These are phyloP conservation scores for Epithele typhae DNA, from an alignment of 768 basidiomycete genomes.

Conservation along the genomic window DNA sequence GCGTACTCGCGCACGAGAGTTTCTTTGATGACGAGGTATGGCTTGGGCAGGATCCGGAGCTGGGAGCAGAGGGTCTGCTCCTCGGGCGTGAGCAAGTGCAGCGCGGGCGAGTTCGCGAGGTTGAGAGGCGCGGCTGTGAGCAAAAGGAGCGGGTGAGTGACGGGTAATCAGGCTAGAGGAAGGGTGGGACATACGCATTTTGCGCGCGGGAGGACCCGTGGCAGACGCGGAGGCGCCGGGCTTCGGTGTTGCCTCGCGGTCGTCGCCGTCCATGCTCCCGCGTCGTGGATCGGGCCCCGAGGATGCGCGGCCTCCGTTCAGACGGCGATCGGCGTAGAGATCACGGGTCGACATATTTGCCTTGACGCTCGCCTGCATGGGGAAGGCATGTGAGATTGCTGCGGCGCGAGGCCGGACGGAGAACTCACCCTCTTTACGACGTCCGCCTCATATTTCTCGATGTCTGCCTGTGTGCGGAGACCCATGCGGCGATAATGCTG, in stretches of 20 bases:
- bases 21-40: slow-evolving; percentile 95
- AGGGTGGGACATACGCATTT: slow-evolving; percentile 33
- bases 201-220: slow-evolving; percentile 37
- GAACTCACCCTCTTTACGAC: slow-evolving; percentile 62
- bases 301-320: slow-evolving; percentile 46
- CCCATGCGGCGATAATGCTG: slow-evolving; percentile 89
- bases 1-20: slow-evolving; percentile 92
- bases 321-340: slow-evolving; percentile 48
- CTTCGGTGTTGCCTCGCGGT: slow-evolving; percentile 59
- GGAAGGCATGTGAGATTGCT: slow-evolving; percentile 3
- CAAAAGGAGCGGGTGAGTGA: not conserved
- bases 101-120: slow-evolving; percentile 82
- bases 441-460: slow-evolving; percentile 84
- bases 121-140: slow-evolving; percentile 67
- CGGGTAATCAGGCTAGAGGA: not conserved
- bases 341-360: slow-evolving; percentile 47
- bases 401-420: not conserved
- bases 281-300: slow-evolving; percentile 49
- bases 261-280: slow-evolving; percentile 38
- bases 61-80: slow-evolving; percentile 88
- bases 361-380: slow-evolving; percentile 60
- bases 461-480: slow-evolving; percentile 78
- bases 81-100: slow-evolving; percentile 84
- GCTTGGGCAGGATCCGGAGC: slow-evolving; percentile 89
- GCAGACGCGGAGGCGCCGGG: slow-evolving; percentile 24